These are phyloP conservation scores for Rhododendron kiyosumense DNA, from an alignment of 148 eudicot species.

Conservation along the genomic window DNA sequence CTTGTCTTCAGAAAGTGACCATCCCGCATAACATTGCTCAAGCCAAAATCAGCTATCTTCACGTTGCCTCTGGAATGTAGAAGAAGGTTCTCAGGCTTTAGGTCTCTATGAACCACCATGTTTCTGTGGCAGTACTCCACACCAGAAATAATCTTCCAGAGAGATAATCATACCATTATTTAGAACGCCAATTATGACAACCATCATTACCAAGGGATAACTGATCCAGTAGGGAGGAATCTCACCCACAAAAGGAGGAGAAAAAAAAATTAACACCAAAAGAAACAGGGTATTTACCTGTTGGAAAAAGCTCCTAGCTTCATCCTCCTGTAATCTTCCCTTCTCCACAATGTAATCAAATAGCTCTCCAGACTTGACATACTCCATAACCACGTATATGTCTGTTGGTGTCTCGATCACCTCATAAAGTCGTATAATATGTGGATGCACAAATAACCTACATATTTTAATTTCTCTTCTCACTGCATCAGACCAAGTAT, in stretches of 20 bases:
- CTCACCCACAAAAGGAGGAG: not conserved
- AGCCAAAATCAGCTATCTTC: slow-evolving; percentile 43
- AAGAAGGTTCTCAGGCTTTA: slow-evolving; percentile 43
- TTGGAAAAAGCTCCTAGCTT: slow-evolving; percentile 35
- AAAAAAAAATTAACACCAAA: not conserved
- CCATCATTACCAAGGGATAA: not conserved
- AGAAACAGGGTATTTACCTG: slow-evolving; percentile 21
- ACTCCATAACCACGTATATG: slow-evolving; percentile 41
- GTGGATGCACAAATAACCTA: slow-evolving; percentile 41
- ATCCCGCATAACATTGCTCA: slow-evolving; percentile 37
- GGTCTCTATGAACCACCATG: slow-evolving; percentile 45
- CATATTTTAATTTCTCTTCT: slow-evolving; percentile 40
- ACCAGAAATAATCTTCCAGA: slow-evolving; percentile 35
- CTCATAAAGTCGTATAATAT: slow-evolving; percentile 38
- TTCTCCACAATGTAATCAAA: slow-evolving; percentile 44
- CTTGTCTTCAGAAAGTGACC: slow-evolving; percentile 44
- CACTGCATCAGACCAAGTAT: slow-evolving; percentile 24
- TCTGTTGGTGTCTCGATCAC: slow-evolving; percentile 38
- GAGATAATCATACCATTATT: not conserved
- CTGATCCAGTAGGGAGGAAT: not conserved
- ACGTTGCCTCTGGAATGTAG: slow-evolving; percentile 33
- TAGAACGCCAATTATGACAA: not conserved
- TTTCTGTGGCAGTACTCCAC: slow-evolving; percentile 42
- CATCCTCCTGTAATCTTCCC: slow-evolving; percentile 38
- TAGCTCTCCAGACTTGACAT: slow-evolving; percentile 36